Conservation (phyloP, 176 grass and related monocot genomes). For the Oryza officinalis region DNA sequence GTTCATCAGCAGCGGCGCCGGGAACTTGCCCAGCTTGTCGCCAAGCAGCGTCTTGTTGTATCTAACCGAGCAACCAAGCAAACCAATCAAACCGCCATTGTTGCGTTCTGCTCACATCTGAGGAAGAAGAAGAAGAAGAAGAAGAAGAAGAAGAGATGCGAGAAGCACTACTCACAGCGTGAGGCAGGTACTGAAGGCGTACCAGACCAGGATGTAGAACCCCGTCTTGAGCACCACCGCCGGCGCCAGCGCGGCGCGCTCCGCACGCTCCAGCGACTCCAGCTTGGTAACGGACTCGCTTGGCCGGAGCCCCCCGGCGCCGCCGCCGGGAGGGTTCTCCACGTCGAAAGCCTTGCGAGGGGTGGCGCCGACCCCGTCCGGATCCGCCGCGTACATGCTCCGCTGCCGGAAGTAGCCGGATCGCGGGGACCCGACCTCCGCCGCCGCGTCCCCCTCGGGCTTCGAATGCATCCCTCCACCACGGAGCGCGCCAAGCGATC, state of each 20-base stretch:
- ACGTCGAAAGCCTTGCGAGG: slow-evolving; percentile 60
- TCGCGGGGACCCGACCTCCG: slow-evolving; percentile 57
- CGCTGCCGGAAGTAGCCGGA: slow-evolving; percentile 66
- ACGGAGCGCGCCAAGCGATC: background rate
- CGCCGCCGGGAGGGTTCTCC: slow-evolving; percentile 43
- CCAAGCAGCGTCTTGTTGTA: slow-evolving; percentile 99
- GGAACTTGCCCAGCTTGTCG: slow-evolving; percentile 98
- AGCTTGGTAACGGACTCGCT: slow-evolving; percentile 88
- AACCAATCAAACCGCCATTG: slow-evolving; percentile 9
- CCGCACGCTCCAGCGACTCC: slow-evolving; percentile 66
- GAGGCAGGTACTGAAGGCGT: slow-evolving; percentile 98
- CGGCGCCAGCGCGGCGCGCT: slow-evolving; percentile 59
- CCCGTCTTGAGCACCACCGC: slow-evolving; percentile 64
- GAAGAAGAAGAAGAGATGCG: slow-evolving; percentile 12
- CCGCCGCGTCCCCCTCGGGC: slow-evolving; percentile 38
- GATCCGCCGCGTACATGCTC: slow-evolving; percentile 56
- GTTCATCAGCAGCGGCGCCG: slow-evolving; percentile 98
- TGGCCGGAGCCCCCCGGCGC: slow-evolving; percentile 38
- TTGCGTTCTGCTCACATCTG: background rate
- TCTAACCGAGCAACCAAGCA: slow-evolving; percentile 37
- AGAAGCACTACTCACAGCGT: slow-evolving; percentile 87
- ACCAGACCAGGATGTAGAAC: slow-evolving; percentile 96
- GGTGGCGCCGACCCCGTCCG: slow-evolving; percentile 18
- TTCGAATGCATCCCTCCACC: slow-evolving; percentile 39
- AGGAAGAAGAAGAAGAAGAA: background rate